These are phyloP conservation scores for Fusarium drepaniforme DNA, from an alignment of 2,329 filamentous ascomycete species.

Conservation along the genomic window DNA sequence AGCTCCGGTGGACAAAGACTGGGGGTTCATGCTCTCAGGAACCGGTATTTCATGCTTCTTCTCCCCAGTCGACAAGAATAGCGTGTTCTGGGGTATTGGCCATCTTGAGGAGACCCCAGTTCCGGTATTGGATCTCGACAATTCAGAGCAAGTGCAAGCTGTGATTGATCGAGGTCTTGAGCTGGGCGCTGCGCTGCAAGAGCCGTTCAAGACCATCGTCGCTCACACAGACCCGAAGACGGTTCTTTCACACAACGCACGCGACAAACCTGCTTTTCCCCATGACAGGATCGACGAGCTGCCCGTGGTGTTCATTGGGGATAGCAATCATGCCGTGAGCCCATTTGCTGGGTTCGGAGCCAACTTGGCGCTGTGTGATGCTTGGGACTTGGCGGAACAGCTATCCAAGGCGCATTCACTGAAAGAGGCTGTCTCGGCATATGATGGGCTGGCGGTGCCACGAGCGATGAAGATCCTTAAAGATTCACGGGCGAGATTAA, in stretches of 20 bases:
- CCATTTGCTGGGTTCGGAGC: conserved; percentile 63
- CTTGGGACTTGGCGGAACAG: conserved; percentile 58
- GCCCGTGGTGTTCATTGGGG: conserved; percentile 60
- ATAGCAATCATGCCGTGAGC: conserved; percentile 63
- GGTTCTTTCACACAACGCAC: conserved; percentile 54
- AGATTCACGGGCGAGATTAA: conserved; percentile 39
- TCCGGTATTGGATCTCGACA: conserved; percentile 16
- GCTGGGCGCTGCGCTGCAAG: conserved; percentile 50
- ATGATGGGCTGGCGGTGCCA: conserved; percentile 52
- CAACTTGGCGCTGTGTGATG: conserved; percentile 61
- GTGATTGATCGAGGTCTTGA: conserved; percentile 49
- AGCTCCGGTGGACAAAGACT: conserved; percentile 50
- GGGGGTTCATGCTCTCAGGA: conserved; percentile 55
- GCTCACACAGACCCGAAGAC: conserved; percentile 53
- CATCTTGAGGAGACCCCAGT: conserved; percentile 42
- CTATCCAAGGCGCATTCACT: conserved; percentile 47
- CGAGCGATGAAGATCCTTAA: conserved; percentile 45
- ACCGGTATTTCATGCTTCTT: conserved; percentile 57
- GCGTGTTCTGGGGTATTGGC: conserved; percentile 58
- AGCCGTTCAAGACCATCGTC: conserved; percentile 56
- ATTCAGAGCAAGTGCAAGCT: conserved; percentile 39
- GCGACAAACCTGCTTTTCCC: conserved; percentile 58
- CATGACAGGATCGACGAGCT: conserved; percentile 45
- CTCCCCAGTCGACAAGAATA: conserved; percentile 56
- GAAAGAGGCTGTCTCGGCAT: conserved; percentile 44